These are phyloP conservation scores for Juglanconis sp. DNA, from an alignment of 2,329 filamentous ascomycete genomes.

Conservation along the genomic window DNA sequence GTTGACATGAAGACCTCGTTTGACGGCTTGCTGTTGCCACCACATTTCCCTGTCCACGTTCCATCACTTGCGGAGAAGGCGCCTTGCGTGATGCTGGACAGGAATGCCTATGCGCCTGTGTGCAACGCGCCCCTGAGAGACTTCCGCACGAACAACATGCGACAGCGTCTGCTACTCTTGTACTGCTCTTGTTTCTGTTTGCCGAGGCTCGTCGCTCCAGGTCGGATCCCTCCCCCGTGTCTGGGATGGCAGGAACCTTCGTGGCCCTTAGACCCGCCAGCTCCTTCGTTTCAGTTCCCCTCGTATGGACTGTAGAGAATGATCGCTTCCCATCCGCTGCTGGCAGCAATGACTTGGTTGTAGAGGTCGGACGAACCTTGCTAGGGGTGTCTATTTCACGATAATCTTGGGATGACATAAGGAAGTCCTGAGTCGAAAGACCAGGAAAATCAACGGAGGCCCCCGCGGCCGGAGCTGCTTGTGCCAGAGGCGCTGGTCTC, in stretches of 20 bases:
- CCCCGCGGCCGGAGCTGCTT: not conserved
- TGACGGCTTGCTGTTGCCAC: not conserved
- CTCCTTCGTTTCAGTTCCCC: not conserved
- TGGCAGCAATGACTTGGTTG: not conserved
- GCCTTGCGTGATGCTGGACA: not conserved
- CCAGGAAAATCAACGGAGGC: conserved; percentile 27
- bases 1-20: not conserved
- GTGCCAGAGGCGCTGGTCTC: not conserved
- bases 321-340: not conserved
- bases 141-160: not conserved
- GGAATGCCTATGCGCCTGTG: not conserved
- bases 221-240: not conserved
- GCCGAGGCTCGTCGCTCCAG: not conserved
- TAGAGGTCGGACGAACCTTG: not conserved
- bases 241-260: not conserved
- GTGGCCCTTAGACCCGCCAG: too few relatives aligned
- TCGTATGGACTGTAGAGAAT: too few relatives aligned
- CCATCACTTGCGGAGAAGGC: not conserved
- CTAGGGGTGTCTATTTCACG: conserved; percentile 35
- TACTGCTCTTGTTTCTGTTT: not conserved
- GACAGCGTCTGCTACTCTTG: not conserved
- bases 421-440: conserved; percentile 44
- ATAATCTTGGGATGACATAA: conserved; percentile 46
- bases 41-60: not conserved
- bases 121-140: not conserved